Conservation (phyloP, 495 filamentous ascomycete species). For the Penicillium robsamsonii region DNA sequence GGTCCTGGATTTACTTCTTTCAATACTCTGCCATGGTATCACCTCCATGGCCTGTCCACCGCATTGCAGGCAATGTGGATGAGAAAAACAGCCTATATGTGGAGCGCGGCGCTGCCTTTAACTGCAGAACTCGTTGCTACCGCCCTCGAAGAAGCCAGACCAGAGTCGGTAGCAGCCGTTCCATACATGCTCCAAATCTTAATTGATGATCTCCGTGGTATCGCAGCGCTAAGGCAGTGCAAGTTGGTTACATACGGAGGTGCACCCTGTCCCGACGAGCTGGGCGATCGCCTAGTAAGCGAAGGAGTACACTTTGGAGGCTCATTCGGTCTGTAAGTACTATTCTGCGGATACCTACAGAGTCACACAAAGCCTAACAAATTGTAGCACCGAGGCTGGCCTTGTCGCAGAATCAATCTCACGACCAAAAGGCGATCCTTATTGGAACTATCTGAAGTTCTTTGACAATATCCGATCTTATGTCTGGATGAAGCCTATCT, state of each 20-base stretch:
- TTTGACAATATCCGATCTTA: slow-evolving; percentile 45
- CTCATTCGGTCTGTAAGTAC: slow-evolving; percentile 52
- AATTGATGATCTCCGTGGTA: slow-evolving; percentile 45
- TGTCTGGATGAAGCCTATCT: slow-evolving; percentile 51
- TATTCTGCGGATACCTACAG: background rate
- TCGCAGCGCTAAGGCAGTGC: slow-evolving; percentile 44
- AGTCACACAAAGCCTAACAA: slow-evolving; percentile 5
- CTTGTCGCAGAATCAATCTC: slow-evolving; percentile 49
- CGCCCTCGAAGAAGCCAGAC: slow-evolving; percentile 45
- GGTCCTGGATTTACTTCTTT: slow-evolving; percentile 46
- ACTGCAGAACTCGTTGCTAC: slow-evolving; percentile 48
- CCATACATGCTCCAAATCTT: slow-evolving; percentile 58
- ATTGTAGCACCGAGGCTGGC: slow-evolving; percentile 53
- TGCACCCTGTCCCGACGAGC: slow-evolving; percentile 54
- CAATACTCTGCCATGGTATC: slow-evolving; percentile 56
- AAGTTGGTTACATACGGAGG: slow-evolving; percentile 52
- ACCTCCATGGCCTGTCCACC: slow-evolving; percentile 49
- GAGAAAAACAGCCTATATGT: slow-evolving; percentile 50
- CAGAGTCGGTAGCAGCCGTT: slow-evolving; percentile 54
- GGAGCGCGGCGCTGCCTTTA: slow-evolving; percentile 52
- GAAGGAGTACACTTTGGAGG: slow-evolving; percentile 49
- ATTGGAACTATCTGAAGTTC: slow-evolving; percentile 55
- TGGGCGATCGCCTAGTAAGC: slow-evolving; percentile 52
- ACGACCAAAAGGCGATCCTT: slow-evolving; percentile 44
- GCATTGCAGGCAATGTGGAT: slow-evolving; percentile 52